These are phyloP conservation scores for Macrophomina pseudophaseolina DNA, from an alignment of 2,329 filamentous ascomycete species.

Conservation along the genomic window DNA sequence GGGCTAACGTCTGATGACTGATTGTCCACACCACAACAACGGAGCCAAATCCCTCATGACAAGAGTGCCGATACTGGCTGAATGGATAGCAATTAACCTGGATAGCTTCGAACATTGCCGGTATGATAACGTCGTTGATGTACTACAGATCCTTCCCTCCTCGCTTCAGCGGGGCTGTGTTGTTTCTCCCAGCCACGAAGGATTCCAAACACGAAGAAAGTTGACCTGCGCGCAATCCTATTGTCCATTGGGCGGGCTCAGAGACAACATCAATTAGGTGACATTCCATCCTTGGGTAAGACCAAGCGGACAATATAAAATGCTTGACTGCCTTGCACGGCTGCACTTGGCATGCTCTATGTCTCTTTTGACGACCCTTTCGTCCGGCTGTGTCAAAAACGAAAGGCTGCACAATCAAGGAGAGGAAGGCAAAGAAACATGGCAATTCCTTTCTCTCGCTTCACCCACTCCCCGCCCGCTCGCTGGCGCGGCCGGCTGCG, in stretches of 20 bases:
- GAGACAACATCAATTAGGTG: neutral
- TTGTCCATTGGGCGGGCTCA: neutral
- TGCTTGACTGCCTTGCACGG: neutral
- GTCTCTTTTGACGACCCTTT: neutral
- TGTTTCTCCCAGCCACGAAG: conserved; percentile 7
- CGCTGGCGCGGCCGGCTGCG: neutral
- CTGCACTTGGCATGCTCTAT: neutral
- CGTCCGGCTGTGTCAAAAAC: neutral
- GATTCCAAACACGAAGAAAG: conserved; percentile 5
- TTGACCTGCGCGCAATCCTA: neutral
- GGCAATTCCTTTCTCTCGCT: conserved; percentile 2
- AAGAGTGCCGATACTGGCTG: neutral
- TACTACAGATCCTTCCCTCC: neutral
- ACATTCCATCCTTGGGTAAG: neutral
- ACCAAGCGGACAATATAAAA: neutral
- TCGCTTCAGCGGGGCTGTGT: conserved; percentile 11
- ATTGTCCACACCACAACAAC: neutral
- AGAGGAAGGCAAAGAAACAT: neutral
- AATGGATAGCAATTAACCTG: too few relatives aligned
- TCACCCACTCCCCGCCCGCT: conserved; percentile 9
- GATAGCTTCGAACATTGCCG: too few relatives aligned
- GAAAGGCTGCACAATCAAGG: neutral
- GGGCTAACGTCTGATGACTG: too few relatives aligned
- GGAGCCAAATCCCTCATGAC: neutral
- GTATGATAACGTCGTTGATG: neutral